Evolutionary conservation across 176 grass and related monocot genomes (phyloP), one percentile per base, ranked within the genome.

Genomic region (Bromus sterilis): DNA sequence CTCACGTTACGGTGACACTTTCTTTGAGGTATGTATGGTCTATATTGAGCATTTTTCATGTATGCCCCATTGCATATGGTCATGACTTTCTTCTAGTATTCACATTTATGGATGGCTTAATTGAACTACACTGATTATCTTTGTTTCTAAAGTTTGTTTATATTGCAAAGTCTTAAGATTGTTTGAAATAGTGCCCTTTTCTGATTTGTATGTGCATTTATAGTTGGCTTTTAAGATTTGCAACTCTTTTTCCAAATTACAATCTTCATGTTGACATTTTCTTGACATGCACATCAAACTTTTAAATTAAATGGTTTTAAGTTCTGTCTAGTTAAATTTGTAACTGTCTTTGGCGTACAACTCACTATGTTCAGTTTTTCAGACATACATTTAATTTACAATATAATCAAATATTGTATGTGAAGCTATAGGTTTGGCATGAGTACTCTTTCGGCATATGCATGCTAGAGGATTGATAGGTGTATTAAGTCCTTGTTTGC

Each of bases 1-100:
- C 86, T 92, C 92, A 77, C 92, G 95, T 78, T 97, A 97, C 63
- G 95, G 95, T 63, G 95, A 97, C 86, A 97, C 95, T 58, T 93
- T 97, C 83, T 97, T 97, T 83, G 95, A 97, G 90, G 94, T 91
- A 88, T 44, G 53, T 49, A 51, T 11, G 34, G 10, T 83, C 15
- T 53, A 8, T 49, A 43, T 67, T 71, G 14, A 41, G n/a, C 35
- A 57, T 34, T 81, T 51, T 16, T 86, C 64, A 56, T 77, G 28
- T 68, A 41, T 60, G 30, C 78, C 39, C 20, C 0, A 20, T 68
- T 74, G 48, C 59, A 60, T 56, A 41, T 85, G 40, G 4, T 6
- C 42, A 61, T 71, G n/a, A 29, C 55, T 63, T 34, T 60, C 21
- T 71, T 5, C 9, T 30, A 4, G 44, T 12, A 33, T 40, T 30